A percentile compares a stretch with the other conserved stretches of the same genome.
Conservation (phyloP, 148 eudicot genomes). For the Cornus suecica region DNA sequence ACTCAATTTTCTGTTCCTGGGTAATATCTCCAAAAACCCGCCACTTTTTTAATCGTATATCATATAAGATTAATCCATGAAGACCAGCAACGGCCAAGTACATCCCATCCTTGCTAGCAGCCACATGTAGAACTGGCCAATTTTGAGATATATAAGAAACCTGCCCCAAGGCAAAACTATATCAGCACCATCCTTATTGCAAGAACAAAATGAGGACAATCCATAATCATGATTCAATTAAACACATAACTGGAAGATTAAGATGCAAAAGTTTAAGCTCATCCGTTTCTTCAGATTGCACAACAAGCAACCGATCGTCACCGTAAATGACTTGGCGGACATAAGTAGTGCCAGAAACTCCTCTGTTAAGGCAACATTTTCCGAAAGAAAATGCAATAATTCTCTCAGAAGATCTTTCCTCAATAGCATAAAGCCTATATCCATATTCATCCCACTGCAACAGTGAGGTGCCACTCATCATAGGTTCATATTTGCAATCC, state of each 20-base stretch:
- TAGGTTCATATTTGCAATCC: conserved; percentile 79
- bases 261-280: conserved; percentile 92
- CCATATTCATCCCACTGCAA: conserved; percentile 99
- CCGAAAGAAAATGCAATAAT: conserved; percentile 88
- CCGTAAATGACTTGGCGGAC: conserved; percentile 92
- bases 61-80: conserved; percentile 89
- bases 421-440: conserved; percentile 85
- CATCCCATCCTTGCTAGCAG: conserved; percentile 91
- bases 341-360: conserved; percentile 85
- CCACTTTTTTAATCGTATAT: conserved; percentile 80
- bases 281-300: conserved; percentile 94
- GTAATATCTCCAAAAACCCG: conserved; percentile 93
- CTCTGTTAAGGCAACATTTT: conserved; percentile 92
- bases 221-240: conserved; percentile 15
- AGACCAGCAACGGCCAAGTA: conserved; percentile 94
- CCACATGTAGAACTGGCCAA: conserved; percentile 94
- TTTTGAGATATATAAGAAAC: conserved; percentile 91
- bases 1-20: conserved; percentile 93
- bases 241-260: conserved; percentile 94
- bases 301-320: conserved; percentile 93
- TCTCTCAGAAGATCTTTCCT: conserved; percentile 82
- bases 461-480: conserved; percentile 81
- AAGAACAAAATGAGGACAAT: neutral
- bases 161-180: conserved; percentile 36
- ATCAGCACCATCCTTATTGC: conserved; percentile 18